Conservation (phyloP, 345 rosid genomes). For the Eutrema heterophyllum region DNA sequence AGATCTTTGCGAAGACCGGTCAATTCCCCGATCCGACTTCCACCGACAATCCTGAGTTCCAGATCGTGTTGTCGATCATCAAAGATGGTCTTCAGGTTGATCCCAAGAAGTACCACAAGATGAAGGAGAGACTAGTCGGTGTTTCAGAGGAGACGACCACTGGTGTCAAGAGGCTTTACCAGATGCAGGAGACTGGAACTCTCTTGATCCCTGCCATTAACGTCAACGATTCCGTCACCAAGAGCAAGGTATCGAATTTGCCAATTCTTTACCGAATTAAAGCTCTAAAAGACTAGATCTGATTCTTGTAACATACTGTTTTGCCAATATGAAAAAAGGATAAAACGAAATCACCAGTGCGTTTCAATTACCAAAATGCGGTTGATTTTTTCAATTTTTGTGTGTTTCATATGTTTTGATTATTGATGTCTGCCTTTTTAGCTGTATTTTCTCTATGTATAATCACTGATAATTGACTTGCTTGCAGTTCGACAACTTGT, state of each 20-base stretch:
- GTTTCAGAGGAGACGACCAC: conserved; percentile 88
- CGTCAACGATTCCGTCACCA: conserved; percentile 72
- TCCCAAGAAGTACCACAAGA: conserved; percentile 64
- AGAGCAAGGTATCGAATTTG: conserved; percentile 52
- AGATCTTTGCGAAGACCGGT: conserved; percentile 63
- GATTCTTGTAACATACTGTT: background rate
- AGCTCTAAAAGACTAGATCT: background rate
- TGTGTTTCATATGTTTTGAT: background rate
- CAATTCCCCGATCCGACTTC: conserved; percentile 58
- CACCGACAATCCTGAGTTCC: conserved; percentile 58
- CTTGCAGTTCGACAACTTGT: conserved; percentile 61
- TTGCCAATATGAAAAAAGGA: too few species aligned
- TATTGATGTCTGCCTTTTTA: background rate
- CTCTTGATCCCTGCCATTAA: conserved; percentile 65
- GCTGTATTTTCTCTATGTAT: background rate
- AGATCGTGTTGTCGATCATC: conserved; percentile 53
- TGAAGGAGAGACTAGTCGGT: conserved; percentile 76
- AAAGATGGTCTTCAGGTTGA: conserved; percentile 55
- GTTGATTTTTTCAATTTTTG: background rate
- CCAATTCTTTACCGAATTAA: background rate
- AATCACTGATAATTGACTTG: background rate
- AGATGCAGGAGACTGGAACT: conserved; percentile 62
- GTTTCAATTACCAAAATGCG: background rate
- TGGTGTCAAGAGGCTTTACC: conserved; percentile 76
- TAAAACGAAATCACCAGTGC: too few species aligned